These are phyloP conservation scores for Lentinula detonsa DNA, from an alignment of 768 basidiomycete species.

Conservation along the genomic window DNA sequence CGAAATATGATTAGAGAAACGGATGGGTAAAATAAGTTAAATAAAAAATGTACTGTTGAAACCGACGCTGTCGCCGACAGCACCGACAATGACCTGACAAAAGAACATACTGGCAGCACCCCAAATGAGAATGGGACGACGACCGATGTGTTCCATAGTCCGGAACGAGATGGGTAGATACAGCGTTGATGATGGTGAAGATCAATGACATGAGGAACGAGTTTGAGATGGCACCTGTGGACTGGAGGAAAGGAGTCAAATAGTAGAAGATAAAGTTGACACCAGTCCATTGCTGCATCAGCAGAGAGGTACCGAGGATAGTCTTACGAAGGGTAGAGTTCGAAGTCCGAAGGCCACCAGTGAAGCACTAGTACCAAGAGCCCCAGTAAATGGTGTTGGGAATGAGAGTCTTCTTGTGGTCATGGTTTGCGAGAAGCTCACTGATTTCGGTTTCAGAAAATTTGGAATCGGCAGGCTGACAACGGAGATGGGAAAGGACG, in stretches of 20 bases:
- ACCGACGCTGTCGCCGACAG: slow-evolving; percentile 47
- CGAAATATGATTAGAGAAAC: neutral
- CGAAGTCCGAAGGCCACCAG: slow-evolving; percentile 58
- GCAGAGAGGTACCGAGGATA: slow-evolving; percentile 62
- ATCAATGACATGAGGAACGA: slow-evolving; percentile 51
- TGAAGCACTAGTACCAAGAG: slow-evolving; percentile 36
- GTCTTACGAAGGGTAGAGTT: slow-evolving; percentile 45
- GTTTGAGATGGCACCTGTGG: slow-evolving; percentile 45
- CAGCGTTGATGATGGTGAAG: slow-evolving; percentile 54
- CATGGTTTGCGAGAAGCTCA: slow-evolving; percentile 48
- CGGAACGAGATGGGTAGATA: slow-evolving; percentile 61
- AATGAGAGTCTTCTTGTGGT: slow-evolving; percentile 57
- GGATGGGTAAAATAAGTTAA: neutral
- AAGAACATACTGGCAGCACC: slow-evolving; percentile 63
- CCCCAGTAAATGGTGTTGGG: slow-evolving; percentile 19
- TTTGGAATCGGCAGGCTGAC: slow-evolving; percentile 39
- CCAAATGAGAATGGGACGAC: slow-evolving; percentile 53
- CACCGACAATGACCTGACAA: slow-evolving; percentile 66
- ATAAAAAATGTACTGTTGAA: slow-evolving; percentile 13
- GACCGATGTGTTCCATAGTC: slow-evolving; percentile 61
- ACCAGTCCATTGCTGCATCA: slow-evolving; percentile 71
- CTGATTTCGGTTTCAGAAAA: slow-evolving; percentile 49
- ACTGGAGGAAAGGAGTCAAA: slow-evolving; percentile 61
- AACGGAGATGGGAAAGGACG: slow-evolving; percentile 61
- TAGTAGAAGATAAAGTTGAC: slow-evolving; percentile 74